These are phyloP conservation scores for Arabidopsis lyrata DNA, from an alignment of 441 rosid genomes.

Conservation along the genomic window DNA sequence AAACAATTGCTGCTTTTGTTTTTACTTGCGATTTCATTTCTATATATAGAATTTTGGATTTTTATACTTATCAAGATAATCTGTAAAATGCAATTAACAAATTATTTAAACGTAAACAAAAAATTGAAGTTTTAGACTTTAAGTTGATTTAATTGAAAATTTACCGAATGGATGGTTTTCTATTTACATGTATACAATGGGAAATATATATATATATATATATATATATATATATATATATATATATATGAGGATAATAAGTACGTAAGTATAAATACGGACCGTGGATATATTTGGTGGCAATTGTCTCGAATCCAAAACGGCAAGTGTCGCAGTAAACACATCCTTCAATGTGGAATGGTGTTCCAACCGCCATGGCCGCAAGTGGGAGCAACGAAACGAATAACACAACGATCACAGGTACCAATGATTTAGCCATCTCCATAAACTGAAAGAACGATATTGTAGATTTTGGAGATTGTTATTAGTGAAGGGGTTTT, in stretches of 20 bases:
- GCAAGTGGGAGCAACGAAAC: constrained; percentile 47
- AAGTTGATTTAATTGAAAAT: too few species aligned
- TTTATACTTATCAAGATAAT: too few species aligned
- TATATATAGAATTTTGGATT: too few species aligned
- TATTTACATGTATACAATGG: neutral
- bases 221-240: too few species aligned
- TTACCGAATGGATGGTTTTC: too few species aligned
- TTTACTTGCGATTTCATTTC: too few species aligned
- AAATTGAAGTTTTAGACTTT: too few species aligned
- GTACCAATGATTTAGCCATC: constrained; percentile 47
- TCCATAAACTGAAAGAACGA: neutral
- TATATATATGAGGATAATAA: neutral
- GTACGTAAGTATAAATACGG: constrained; percentile 3
- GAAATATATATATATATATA: neutral
- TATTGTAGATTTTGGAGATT: neutral
- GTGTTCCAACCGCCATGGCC: constrained; percentile 43
- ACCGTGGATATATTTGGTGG: constrained; percentile 58
- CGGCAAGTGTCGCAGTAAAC: constrained; percentile 81
- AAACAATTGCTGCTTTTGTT: too few species aligned
- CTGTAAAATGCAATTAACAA: too few species aligned
- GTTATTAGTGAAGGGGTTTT: constrained; percentile 9
- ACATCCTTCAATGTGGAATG: constrained; percentile 56
- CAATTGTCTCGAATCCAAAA: constrained; percentile 72
- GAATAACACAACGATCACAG: constrained; percentile 27
- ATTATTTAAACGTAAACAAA: too few species aligned